phyloP scores from a whole-genome alignment of 2,329 filamentous ascomycete genomes.

The Arthrinium phaeospermum region DNA sequence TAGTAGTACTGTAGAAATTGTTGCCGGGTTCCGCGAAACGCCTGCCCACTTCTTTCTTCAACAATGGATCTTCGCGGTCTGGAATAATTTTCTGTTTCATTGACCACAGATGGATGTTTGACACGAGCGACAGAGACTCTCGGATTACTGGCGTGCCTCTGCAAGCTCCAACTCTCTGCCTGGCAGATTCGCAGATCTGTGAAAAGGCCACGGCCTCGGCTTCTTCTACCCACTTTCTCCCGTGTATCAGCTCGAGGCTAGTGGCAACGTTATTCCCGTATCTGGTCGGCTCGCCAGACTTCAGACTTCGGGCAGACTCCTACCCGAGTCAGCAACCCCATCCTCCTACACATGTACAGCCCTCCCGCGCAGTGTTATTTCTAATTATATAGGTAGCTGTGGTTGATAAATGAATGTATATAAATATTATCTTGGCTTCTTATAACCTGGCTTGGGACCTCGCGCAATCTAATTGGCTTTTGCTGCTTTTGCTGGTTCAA shows the following conservation, averaged over 20 bases:
- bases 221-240: slow-evolving; percentile 4
- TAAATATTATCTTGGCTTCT: background rate
- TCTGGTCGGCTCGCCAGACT: background rate
- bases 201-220: background rate
- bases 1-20: too few relatives aligned
- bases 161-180: too few relatives aligned
- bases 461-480: background rate
- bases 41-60: slow-evolving; percentile 9
- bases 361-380: background rate
- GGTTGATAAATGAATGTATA: background rate
- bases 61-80: background rate
- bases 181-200: slow-evolving; percentile 4
- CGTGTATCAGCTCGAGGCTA: slow-evolving; percentile 9
- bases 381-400: background rate
- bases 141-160: slow-evolving; percentile 6
- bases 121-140: background rate
- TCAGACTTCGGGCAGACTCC: background rate
- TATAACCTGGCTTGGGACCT: background rate
- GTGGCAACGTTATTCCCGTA: slow-evolving; percentile 3
- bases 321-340: slow-evolving; percentile 10
- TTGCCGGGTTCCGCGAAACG: slow-evolving; percentile 16
- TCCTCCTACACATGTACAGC: background rate
- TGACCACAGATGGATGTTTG: background rate
- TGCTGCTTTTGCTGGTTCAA: background rate
- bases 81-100: background rate